Conservation (phyloP, 352 stramenopile genomes). For the Phytophthora brassicae region DNA sequence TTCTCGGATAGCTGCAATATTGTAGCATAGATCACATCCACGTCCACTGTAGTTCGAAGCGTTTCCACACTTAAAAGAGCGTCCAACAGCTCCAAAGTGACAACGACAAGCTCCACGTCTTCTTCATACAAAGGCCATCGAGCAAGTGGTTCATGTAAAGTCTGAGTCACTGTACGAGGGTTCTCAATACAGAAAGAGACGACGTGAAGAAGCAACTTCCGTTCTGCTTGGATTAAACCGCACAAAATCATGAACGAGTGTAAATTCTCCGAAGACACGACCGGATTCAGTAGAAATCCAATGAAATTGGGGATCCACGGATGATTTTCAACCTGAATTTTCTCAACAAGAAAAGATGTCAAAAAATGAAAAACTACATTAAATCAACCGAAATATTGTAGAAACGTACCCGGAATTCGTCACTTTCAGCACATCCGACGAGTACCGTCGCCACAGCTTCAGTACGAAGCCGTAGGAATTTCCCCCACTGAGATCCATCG, state of each 20-base stretch:
- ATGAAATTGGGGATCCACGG: slow-evolving; percentile 51
- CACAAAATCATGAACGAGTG: slow-evolving; percentile 53
- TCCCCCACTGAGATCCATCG: slow-evolving; percentile 51
- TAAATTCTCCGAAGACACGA: slow-evolving; percentile 50
- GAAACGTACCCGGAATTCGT: slow-evolving; percentile 47
- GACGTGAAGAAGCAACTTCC: slow-evolving; percentile 41
- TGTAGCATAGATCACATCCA: slow-evolving; percentile 47
- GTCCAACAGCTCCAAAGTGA: slow-evolving; percentile 51
- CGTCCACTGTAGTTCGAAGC: slow-evolving; percentile 40
- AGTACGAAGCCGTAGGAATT: slow-evolving; percentile 45
- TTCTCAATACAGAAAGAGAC: slow-evolving; percentile 41
- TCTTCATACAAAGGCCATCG: slow-evolving; percentile 70
- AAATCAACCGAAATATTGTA: too few species aligned
- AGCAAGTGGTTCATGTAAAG: slow-evolving; percentile 46
- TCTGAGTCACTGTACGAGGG: slow-evolving; percentile 38
- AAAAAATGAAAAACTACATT: too few species aligned
- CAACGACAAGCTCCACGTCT: slow-evolving; percentile 55
- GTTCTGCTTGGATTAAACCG: slow-evolving; percentile 34
- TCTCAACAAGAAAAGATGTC: slow-evolving; percentile 8
- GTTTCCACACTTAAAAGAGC: slow-evolving; percentile 35
- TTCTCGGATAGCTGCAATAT: slow-evolving; percentile 52
- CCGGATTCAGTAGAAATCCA: slow-evolving; percentile 40
- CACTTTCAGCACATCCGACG: slow-evolving; percentile 38
- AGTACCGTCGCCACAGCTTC: slow-evolving; percentile 55
- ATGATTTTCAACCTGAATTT: slow-evolving; percentile 37